phyloP scores from a whole-genome alignment of 2,329 filamentous ascomycete species.

The Claviceps sp. region DNA sequence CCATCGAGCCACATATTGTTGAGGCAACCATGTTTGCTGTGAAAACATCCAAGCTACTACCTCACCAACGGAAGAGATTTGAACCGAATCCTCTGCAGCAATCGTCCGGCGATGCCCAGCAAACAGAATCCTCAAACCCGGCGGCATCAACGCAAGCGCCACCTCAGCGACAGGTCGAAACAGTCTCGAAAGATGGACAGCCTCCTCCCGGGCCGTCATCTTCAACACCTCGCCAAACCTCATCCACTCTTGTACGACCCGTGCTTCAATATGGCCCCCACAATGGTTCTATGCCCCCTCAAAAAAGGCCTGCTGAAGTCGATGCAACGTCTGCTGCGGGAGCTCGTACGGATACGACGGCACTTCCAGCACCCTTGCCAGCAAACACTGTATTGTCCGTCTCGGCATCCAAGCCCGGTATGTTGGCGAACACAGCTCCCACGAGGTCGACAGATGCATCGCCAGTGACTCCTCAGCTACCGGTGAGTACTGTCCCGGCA shows the following conservation, averaged over 20 bases:
- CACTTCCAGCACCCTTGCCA: conserved; percentile 5
- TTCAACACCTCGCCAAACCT: not conserved
- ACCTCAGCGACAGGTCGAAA: conserved; percentile 11
- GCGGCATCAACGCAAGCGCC: conserved; percentile 3
- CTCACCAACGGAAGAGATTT: conserved; percentile 17
- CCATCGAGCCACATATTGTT: conserved; percentile 67
- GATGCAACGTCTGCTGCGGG: conserved; percentile 12
- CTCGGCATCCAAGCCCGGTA: not conserved
- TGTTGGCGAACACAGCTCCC: not conserved
- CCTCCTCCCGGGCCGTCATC: not conserved
- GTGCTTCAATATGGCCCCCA: conserved; percentile 54
- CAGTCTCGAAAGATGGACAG: not conserved
- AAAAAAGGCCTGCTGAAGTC: conserved; percentile 20
- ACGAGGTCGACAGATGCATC: not conserved
- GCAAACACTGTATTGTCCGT: not conserved
- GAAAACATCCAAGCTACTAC: conserved; percentile 44
- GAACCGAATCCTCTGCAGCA: conserved; percentile 6
- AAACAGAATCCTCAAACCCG: conserved; percentile 1
- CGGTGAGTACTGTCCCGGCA: not conserved
- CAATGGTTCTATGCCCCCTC: conserved; percentile 46
- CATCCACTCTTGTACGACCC: conserved; percentile 27
- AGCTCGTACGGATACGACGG: conserved; percentile 10
- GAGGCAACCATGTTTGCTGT: conserved; percentile 63
- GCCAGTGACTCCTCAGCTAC: not conserved
- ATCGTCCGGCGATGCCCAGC: conserved; percentile 9